These are phyloP conservation scores for Gynandropsis gynandra DNA, from an alignment of 345 rosid species.

Conservation along the genomic window DNA sequence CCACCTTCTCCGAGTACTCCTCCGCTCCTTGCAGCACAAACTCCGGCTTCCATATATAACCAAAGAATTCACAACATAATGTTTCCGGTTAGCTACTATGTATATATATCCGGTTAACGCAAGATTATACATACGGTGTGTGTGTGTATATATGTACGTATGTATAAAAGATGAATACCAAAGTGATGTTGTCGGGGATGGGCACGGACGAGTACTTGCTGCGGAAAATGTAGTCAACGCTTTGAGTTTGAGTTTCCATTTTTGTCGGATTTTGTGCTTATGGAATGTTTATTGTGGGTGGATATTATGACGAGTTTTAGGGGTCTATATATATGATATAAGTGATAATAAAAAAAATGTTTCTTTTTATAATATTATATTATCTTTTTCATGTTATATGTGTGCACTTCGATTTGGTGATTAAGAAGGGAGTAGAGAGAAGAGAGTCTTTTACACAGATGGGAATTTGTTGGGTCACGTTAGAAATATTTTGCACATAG, in stretches of 20 bases:
- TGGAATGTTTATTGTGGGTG: background rate
- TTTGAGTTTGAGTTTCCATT: constrained; percentile 24
- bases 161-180: constrained; percentile 21
- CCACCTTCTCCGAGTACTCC: constrained; percentile 56
- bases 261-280: background rate
- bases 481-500: too few relatives aligned
- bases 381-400: background rate
- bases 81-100: too few relatives aligned
- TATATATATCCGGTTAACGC: background rate
- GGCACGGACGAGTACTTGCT: constrained; percentile 54
- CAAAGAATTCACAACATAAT: background rate
- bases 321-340: background rate
- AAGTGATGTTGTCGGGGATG: constrained; percentile 51
- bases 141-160: too few relatives aligned
- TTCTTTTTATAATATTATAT: background rate
- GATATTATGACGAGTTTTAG: background rate
- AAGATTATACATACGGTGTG: too few relatives aligned
- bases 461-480: background rate
- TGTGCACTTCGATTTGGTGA: too few relatives aligned
- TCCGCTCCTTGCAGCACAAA: constrained; percentile 80
- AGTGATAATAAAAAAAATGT: too few relatives aligned
- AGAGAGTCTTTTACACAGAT: background rate
- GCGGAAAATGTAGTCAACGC: constrained; percentile 51
- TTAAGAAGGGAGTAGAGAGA: too few relatives aligned
- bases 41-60: constrained; percentile 44